phyloP scores from a whole-genome alignment of 75 land plant species.

The Sequoiadendron giganteum region DNA sequence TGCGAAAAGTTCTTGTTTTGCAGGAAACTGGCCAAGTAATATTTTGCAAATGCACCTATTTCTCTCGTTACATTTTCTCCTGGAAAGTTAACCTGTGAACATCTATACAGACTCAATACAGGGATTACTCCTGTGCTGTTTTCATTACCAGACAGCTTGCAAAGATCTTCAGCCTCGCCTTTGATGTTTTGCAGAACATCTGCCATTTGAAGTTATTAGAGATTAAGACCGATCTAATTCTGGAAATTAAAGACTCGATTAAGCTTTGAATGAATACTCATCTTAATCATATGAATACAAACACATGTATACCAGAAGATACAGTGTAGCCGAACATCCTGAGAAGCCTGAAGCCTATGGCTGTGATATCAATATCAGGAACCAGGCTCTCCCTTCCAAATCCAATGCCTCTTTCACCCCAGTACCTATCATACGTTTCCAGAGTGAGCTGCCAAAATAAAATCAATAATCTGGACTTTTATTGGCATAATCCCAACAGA shows the following conservation, averaged over 20 bases:
- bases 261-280: neutral
- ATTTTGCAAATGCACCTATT: no score
- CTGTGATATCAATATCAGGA: conserved; percentile 43
- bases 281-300: neutral
- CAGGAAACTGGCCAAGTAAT: neutral
- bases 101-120: conserved; percentile 64
- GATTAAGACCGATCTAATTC: neutral
- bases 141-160: conserved; percentile 9
- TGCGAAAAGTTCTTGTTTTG: neutral
- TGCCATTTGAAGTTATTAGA: neutral
- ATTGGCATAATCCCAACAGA: neutral
- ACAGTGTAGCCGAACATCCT: no score
- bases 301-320: conserved; percentile 43
- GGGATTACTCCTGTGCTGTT: conserved; percentile 71
- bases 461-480: neutral
- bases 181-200: no score
- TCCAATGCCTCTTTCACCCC: conserved; percentile 69
- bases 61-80: no score
- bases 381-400: conserved; percentile 59
- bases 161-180: no score
- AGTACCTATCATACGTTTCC: conserved; percentile 35
- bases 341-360: no score
- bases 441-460: no score
- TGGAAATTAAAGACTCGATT: neutral
- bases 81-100: conserved; percentile 21